These are phyloP conservation scores for Candida suzukii DNA, from an alignment of 805 yeast genomes.

Conservation along the genomic window DNA sequence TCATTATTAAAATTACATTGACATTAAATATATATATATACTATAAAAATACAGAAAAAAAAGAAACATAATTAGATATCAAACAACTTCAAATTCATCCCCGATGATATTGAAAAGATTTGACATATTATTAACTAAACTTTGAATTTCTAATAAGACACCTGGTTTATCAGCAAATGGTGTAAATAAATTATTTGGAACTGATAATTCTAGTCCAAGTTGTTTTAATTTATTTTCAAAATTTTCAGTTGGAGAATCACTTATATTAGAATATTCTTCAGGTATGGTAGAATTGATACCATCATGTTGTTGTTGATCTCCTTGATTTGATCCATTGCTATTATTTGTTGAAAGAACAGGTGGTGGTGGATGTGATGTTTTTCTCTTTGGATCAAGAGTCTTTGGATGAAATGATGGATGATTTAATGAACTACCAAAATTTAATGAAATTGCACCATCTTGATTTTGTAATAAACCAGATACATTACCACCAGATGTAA, in stretches of 20 bases:
- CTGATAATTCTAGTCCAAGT: background rate
- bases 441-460: background rate
- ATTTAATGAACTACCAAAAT: background rate
- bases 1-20: background rate
- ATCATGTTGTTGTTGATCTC: background rate
- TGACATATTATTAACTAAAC: conserved; percentile 13
- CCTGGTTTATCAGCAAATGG: conserved; percentile 11
- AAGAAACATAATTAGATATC: background rate
- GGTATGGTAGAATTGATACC: background rate
- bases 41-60: background rate
- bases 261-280: background rate
- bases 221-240: conserved; percentile 1
- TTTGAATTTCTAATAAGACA: conserved; percentile 18
- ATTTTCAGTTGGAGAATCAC: background rate
- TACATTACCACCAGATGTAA: background rate
- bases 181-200: background rate
- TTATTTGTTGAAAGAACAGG: no score
- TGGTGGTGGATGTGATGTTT: background rate
- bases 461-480: background rate
- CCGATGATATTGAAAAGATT: conserved; percentile 22
- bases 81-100: conserved; percentile 14
- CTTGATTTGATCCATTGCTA: no score
- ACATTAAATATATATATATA: background rate
- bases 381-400: background rate
- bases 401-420: background rate